A percentile compares a stretch with the other conserved stretches of the same genome.
phyloP scores from a whole-genome alignment of 2,329 filamentous ascomycete species.

The Aspergillus intermedius region DNA sequence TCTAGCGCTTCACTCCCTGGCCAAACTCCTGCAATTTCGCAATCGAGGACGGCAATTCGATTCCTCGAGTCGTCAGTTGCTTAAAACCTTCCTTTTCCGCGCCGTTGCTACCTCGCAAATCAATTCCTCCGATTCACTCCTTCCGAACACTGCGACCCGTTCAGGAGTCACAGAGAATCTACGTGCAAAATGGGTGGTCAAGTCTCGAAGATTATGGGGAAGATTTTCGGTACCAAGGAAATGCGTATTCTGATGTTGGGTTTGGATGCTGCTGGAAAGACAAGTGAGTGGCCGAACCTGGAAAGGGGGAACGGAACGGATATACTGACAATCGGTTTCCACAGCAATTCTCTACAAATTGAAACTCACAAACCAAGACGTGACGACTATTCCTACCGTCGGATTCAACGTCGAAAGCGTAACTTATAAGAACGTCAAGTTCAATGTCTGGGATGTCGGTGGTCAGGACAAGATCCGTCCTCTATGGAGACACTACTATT shows the following conservation, averaged over 20 bases:
- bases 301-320: not conserved
- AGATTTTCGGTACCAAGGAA: conserved; percentile 98
- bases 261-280: conserved; percentile 96
- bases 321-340: not conserved
- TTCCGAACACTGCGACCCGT: conserved; percentile 2
- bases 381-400: conserved; percentile 96
- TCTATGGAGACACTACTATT: conserved; percentile 96
- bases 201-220: conserved; percentile 93
- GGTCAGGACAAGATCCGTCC: conserved; percentile 98
- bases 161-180: conserved; percentile 9
- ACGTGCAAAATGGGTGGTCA: conserved; percentile 72
- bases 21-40: not conserved
- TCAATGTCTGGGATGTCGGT: conserved; percentile 98
- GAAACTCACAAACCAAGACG: conserved; percentile 87
- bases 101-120: no score
- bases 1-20: not conserved
- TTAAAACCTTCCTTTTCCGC: not conserved
- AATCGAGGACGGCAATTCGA: not conserved
- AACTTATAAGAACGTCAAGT: conserved; percentile 98
- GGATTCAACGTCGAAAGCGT: conserved; percentile 99
- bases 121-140: not conserved
- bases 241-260: conserved; percentile 98
- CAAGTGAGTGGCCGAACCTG: conserved; percentile 47
- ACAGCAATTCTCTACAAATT: conserved; percentile 91
- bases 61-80: not conserved